These are phyloP conservation scores for Populus nigra DNA, from an alignment of 345 rosid genomes.

Conservation along the genomic window DNA sequence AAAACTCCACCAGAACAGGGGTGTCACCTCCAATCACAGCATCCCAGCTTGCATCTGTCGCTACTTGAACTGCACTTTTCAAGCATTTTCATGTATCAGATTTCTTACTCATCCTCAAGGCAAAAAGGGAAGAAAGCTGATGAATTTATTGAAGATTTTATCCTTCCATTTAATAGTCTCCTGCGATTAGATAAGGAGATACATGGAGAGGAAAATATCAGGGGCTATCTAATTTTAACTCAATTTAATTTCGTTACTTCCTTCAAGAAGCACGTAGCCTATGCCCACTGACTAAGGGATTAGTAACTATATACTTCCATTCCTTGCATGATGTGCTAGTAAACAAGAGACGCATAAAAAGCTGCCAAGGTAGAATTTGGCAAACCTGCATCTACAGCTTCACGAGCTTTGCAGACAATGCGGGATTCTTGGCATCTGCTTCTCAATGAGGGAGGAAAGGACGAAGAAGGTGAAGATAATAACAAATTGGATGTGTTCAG, in stretches of 20 bases:
- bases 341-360: neutral
- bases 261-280: neutral
- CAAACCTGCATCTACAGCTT: conserved; percentile 55
- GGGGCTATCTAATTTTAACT: neutral
- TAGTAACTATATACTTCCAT: neutral
- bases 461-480: conserved; percentile 22
- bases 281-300: neutral
- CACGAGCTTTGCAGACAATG: conserved; percentile 57
- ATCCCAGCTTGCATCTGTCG: conserved; percentile 58
- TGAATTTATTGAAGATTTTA: neutral
- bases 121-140: neutral
- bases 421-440: conserved; percentile 27
- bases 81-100: neutral
- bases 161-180: neutral
- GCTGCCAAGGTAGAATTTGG: neutral
- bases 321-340: neutral
- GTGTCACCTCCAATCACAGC: conserved; percentile 35
- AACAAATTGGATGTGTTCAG: conserved; percentile 25
- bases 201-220: too few species aligned
- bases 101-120: neutral
- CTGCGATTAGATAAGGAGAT: neutral
- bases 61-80: conserved; percentile 45
- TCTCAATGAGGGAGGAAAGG: conserved; percentile 16
- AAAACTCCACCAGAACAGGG: conserved; percentile 67
- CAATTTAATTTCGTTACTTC: neutral